Percentiles rank a stretch among this genome's conserved stretches.
phyloP scores from a whole-genome alignment of 345 rosid species.

The Odontarrhena argentea region DNA sequence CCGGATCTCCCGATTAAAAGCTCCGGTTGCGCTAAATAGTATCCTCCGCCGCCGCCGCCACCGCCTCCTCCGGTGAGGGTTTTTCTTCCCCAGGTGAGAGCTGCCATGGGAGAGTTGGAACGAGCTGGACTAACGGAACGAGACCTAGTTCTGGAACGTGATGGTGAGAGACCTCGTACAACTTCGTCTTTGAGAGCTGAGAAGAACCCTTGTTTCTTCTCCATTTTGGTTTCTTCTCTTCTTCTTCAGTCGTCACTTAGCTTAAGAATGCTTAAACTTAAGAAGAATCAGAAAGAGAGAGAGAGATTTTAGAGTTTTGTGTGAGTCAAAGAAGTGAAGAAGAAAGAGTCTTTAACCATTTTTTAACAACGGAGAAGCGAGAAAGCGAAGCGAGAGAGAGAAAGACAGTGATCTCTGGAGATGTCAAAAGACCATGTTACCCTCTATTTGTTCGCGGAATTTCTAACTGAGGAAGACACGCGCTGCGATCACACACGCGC shows the following conservation, averaged over 20 bases:
- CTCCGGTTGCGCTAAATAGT: constrained; percentile 53
- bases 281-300: not conserved
- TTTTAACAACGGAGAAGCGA: constrained; percentile 19
- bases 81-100: constrained; percentile 57
- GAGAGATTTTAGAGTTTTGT: constrained; percentile 1
- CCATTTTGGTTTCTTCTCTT: constrained; percentile 50
- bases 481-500: constrained; percentile 32
- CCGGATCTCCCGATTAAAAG: constrained; percentile 68
- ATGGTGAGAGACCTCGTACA: constrained; percentile 81
- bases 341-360: constrained; percentile 29
- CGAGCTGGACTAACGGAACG: constrained; percentile 61
- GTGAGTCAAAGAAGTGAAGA: constrained; percentile 28
- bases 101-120: constrained; percentile 54
- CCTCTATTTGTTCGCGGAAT: constrained; percentile 16
- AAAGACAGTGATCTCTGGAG: constrained; percentile 38
- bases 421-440: constrained; percentile 19
- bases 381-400: constrained; percentile 33
- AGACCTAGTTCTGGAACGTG: constrained; percentile 77
- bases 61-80: not conserved
- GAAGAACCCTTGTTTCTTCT: constrained; percentile 88
- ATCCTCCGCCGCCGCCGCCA: constrained; percentile 33
- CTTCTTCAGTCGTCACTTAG: constrained; percentile 6
- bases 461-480: constrained; percentile 12
- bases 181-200: constrained; percentile 83
- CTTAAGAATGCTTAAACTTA: not conserved